A percentile compares a stretch with the other conserved stretches of the same genome.
Conservation (phyloP, 2,329 filamentous ascomycete genomes). For the Fusarium sublunatum region DNA sequence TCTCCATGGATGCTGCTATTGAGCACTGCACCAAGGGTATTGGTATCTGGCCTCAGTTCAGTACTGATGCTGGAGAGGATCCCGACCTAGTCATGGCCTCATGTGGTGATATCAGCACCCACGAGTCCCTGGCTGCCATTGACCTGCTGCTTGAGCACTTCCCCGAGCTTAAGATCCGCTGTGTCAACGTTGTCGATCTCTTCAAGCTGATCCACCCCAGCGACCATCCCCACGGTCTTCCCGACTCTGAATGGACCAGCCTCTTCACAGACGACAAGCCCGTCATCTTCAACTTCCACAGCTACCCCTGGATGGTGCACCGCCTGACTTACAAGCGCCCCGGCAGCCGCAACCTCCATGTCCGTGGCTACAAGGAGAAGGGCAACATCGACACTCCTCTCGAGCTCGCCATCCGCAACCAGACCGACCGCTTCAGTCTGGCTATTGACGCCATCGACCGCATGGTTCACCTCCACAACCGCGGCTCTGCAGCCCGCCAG, state of each 20-base stretch:
- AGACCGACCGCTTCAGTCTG: slow-evolving; percentile 80
- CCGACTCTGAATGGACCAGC: slow-evolving; percentile 71
- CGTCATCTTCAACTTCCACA: slow-evolving; percentile 87
- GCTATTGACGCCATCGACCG: slow-evolving; percentile 82
- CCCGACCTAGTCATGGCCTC: slow-evolving; percentile 82
- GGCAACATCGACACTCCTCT: slow-evolving; percentile 86
- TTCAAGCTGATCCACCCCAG: slow-evolving; percentile 79
- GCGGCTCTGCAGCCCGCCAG: slow-evolving; percentile 71
- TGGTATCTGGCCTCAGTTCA: slow-evolving; percentile 82
- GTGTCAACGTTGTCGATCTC: slow-evolving; percentile 83
- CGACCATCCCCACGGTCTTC: slow-evolving; percentile 80
- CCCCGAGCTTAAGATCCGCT: slow-evolving; percentile 78
- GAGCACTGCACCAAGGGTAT: slow-evolving; percentile 82
- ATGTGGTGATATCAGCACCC: slow-evolving; percentile 79
- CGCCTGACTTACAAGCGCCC: slow-evolving; percentile 80
- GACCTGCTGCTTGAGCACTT: slow-evolving; percentile 78
- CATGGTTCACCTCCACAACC: slow-evolving; percentile 71
- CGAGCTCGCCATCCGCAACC: slow-evolving; percentile 81
- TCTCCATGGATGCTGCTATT: slow-evolving; percentile 78
- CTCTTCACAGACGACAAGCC: slow-evolving; percentile 79
- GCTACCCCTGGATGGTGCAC: slow-evolving; percentile 83
- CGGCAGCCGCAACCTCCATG: slow-evolving; percentile 74
- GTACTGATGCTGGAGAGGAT: slow-evolving; percentile 74
- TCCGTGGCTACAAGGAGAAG: slow-evolving; percentile 85
- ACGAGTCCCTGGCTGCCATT: slow-evolving; percentile 79